phyloP scores from a whole-genome alignment of 805 yeast species.

The Lachancea thermotolerans region DNA sequence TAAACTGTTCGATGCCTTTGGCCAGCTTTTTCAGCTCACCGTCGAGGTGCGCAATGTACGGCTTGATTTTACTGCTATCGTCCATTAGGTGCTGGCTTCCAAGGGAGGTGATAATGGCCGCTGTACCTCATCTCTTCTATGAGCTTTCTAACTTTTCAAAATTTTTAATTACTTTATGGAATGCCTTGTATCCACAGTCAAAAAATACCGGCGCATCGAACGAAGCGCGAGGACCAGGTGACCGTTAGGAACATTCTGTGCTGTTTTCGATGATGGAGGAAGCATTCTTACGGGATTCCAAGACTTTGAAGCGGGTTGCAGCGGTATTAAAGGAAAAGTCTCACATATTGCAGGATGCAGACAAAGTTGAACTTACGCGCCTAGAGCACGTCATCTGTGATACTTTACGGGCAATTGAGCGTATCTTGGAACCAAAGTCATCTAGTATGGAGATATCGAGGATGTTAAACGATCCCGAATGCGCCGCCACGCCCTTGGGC shows the following conservation, averaged over 20 bases:
- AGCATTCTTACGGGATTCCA: not conserved
- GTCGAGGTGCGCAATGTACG: conserved; percentile 22
- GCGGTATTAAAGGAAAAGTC: not conserved
- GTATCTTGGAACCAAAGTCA: not conserved
- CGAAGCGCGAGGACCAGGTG: too few species aligned
- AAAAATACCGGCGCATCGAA: too few species aligned
- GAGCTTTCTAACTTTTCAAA: not conserved
- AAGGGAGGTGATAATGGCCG: too few species aligned
- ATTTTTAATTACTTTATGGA: not conserved
- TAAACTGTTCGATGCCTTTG: conserved; percentile 17
- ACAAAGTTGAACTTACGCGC: not conserved
- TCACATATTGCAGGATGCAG: not conserved
- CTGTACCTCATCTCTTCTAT: not conserved
- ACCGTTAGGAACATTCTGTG: too few species aligned
- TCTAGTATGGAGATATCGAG: not conserved
- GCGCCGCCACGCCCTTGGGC: not conserved
- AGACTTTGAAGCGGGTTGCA: not conserved
- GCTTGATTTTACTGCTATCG: conserved; percentile 25
- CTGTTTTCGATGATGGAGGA: too few species aligned
- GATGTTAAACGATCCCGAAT: not conserved
- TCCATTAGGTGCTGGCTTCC: conserved; percentile 13
- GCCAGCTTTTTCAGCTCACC: conserved; percentile 17
- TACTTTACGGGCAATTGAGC: not conserved
- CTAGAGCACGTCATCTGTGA: not conserved
- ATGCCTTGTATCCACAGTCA: too few species aligned